Evolutionary conservation across 305 asterid species (phyloP).

Genomic region (Caryopteris hybrid): DNA sequence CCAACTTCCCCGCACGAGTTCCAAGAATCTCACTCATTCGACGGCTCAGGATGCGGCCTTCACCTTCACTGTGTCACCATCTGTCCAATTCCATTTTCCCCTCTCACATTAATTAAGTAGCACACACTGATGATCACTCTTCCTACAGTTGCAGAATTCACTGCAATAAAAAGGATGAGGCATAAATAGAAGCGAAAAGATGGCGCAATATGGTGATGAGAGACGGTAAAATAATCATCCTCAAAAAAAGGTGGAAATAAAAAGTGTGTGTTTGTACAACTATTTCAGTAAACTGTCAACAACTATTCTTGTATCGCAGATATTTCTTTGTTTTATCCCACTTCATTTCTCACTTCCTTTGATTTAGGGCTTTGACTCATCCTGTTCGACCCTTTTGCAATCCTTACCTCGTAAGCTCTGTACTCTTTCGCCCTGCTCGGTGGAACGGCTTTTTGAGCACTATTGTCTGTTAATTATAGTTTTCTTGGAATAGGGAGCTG

Average conservation of each 20-base stretch:
- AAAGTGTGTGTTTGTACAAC: slow-evolving; percentile 9
- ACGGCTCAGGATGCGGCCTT: slow-evolving; percentile 16
- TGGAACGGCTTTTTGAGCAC: not conserved
- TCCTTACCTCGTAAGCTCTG: slow-evolving; percentile 21
- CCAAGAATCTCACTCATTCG: not conserved
- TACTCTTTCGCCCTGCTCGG: not conserved
- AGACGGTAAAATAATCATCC: not conserved
- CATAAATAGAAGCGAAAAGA: not conserved
- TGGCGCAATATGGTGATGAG: not conserved
- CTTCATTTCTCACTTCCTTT: not conserved
- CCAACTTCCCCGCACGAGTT: not conserved
- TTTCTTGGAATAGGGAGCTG: not conserved
- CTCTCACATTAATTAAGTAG: slow-evolving; percentile 6
- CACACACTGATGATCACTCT: slow-evolving; percentile 10
- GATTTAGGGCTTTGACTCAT: slow-evolving; percentile 38
- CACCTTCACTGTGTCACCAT: slow-evolving; percentile 13
- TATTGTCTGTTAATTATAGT: not conserved
- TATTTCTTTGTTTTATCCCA: slow-evolving; percentile 19
- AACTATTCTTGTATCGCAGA: slow-evolving; percentile 23
- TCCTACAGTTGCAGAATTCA: slow-evolving; percentile 4
- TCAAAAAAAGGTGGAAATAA: not conserved
- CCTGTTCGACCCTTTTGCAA: not conserved
- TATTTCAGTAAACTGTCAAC: slow-evolving; percentile 27
- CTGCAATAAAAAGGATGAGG: not conserved
- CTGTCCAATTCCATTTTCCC: slow-evolving; percentile 20